Conservation (phyloP, 768 basidiomycete species). For the Pleurotus tuoliensis region DNA sequence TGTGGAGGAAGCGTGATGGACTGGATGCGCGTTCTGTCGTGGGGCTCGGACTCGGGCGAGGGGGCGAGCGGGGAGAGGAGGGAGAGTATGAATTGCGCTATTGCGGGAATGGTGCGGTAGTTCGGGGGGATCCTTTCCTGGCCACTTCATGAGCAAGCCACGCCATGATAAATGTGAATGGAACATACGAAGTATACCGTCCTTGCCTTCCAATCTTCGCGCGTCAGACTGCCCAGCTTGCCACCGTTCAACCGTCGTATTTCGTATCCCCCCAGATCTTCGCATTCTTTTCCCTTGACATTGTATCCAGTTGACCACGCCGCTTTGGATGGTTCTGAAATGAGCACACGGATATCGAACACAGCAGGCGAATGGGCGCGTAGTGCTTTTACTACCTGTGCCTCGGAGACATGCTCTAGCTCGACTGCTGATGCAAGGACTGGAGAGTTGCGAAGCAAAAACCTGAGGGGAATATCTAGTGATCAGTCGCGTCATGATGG, state of each 20-base stretch:
- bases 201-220: slow-evolving; percentile 56
- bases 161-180: background rate
- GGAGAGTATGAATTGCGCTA: slow-evolving; percentile 40
- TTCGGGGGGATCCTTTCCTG: slow-evolving; percentile 70
- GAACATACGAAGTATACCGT: slow-evolving; percentile 66
- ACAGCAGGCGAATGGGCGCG: slow-evolving; percentile 40
- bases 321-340: slow-evolving; percentile 38
- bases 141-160: background rate
- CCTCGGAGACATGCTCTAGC: slow-evolving; percentile 13
- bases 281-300: slow-evolving; percentile 10
- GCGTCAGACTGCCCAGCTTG: slow-evolving; percentile 16
- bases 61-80: slow-evolving; percentile 24
- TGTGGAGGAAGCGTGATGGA: slow-evolving; percentile 56
- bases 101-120: slow-evolving; percentile 46
- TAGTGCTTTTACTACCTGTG: slow-evolving; percentile 52
- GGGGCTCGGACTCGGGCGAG: background rate
- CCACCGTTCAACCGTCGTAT: slow-evolving; percentile 49
- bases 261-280: slow-evolving; percentile 57
- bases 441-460: slow-evolving; percentile 42
- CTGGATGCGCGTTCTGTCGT: slow-evolving; percentile 36
- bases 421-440: slow-evolving; percentile 20
- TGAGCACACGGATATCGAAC: slow-evolving; percentile 61
- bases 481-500: background rate
- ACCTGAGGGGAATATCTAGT: slow-evolving; percentile 57
- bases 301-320: slow-evolving; percentile 23